Percentiles rank a stretch among this genome's conserved stretches.
These are phyloP conservation scores for Neurospora cerealis DNA, from an alignment of 495 filamentous ascomycete species.

Conservation along the genomic window DNA sequence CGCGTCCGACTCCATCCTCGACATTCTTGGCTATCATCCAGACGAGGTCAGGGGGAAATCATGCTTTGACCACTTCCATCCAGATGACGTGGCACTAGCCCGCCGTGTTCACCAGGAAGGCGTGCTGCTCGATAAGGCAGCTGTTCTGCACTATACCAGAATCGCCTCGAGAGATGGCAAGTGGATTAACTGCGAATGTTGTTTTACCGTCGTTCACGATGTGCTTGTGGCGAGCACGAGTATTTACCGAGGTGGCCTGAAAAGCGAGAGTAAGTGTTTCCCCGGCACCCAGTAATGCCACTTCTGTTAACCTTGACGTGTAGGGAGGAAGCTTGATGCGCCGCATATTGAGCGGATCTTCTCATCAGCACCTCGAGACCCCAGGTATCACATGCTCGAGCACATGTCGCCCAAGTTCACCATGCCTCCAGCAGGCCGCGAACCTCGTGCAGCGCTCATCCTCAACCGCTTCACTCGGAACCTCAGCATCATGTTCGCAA, in stretches of 20 bases:
- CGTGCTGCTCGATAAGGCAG: slow-evolving; percentile 73
- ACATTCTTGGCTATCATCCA: slow-evolving; percentile 73
- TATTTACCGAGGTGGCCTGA: slow-evolving; percentile 59
- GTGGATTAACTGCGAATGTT: slow-evolving; percentile 80
- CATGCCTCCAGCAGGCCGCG: slow-evolving; percentile 54
- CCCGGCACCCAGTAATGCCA: background rate
- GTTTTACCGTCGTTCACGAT: slow-evolving; percentile 82
- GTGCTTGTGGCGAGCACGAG: slow-evolving; percentile 79
- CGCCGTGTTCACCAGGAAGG: slow-evolving; percentile 62
- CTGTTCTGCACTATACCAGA: slow-evolving; percentile 69
- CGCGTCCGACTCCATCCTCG: slow-evolving; percentile 70
- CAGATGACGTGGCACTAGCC: slow-evolving; percentile 69
- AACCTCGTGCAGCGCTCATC: slow-evolving; percentile 76
- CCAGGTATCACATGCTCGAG: slow-evolving; percentile 83
- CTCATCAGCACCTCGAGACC: slow-evolving; percentile 71
- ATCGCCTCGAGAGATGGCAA: slow-evolving; percentile 58
- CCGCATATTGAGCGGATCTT: slow-evolving; percentile 71
- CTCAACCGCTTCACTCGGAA: slow-evolving; percentile 81
- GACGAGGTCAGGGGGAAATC: slow-evolving; percentile 67
- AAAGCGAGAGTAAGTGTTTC: slow-evolving; percentile 59
- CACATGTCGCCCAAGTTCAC: slow-evolving; percentile 77
- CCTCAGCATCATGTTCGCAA: slow-evolving; percentile 79
- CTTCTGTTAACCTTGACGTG: slow-evolving; percentile 2
- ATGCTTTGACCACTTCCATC: slow-evolving; percentile 81
- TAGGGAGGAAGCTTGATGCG: slow-evolving; percentile 71